Conservation (phyloP, 805 yeast species). For the Candida michaelii region DNA sequence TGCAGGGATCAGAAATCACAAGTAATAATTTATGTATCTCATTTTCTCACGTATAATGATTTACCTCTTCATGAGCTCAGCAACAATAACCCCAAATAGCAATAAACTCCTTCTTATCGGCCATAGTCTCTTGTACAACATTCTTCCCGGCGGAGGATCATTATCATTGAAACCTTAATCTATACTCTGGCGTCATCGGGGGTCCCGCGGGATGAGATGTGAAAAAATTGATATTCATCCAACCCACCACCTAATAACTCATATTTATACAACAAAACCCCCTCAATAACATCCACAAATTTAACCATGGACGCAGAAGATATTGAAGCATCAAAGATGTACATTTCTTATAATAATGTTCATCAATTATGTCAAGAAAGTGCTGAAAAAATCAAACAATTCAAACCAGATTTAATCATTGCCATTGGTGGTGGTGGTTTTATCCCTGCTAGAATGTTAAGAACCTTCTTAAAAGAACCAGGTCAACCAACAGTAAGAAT, state of each 20-base stretch:
- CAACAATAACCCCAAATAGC: too few species aligned
- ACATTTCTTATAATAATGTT: slow-evolving; percentile 77
- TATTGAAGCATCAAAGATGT: slow-evolving; percentile 47
- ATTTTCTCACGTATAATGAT: too few species aligned
- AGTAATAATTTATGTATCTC: too few species aligned
- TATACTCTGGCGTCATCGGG: background rate
- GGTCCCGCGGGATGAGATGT: slow-evolving; percentile 5
- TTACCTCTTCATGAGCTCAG: too few species aligned
- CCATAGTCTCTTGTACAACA: too few species aligned
- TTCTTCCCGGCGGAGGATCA: too few species aligned
- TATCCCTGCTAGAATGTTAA: slow-evolving; percentile 93
- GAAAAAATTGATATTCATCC: slow-evolving; percentile 1
- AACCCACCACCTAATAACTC: background rate
- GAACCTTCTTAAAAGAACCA: slow-evolving; percentile 86
- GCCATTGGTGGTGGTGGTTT: slow-evolving; percentile 99
- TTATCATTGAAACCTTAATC: too few species aligned
- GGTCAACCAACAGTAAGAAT: slow-evolving; percentile 88
- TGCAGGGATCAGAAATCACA: too few species aligned
- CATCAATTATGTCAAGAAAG: slow-evolving; percentile 70
- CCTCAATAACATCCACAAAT: too few species aligned
- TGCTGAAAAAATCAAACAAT: slow-evolving; percentile 61
- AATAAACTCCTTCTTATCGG: too few species aligned
- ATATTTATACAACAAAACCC: background rate
- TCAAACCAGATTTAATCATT: slow-evolving; percentile 86
- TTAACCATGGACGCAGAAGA: slow-evolving; percentile 10